Conservation (phyloP, 2,329 filamentous ascomycete genomes). For the Trichoderma hamatum region DNA sequence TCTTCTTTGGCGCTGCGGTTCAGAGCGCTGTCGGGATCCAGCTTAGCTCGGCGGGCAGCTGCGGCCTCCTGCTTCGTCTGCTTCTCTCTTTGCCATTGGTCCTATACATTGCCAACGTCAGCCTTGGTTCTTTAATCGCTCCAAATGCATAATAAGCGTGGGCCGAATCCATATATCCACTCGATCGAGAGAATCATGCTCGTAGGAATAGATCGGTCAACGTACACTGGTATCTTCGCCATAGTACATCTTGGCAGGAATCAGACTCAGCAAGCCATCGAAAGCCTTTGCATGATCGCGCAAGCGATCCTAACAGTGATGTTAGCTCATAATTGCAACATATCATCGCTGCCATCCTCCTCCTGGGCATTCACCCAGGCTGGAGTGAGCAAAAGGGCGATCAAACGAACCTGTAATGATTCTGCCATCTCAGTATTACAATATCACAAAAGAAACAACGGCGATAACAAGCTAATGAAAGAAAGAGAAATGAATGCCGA, state of each 20-base stretch:
- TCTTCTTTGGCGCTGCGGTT: constrained; percentile 88
- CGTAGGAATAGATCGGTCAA: constrained; percentile 35
- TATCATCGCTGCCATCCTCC: neutral
- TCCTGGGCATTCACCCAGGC: neutral
- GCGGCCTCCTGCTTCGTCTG: constrained; percentile 88
- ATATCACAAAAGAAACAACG: neutral
- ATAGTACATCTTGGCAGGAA: constrained; percentile 89
- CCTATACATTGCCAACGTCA: constrained; percentile 51
- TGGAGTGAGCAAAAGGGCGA: constrained; percentile 37
- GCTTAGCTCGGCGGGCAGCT: constrained; percentile 81
- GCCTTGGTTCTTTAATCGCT: neutral
- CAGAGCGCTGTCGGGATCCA: constrained; percentile 81
- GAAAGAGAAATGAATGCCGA: neutral
- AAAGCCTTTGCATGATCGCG: constrained; percentile 72
- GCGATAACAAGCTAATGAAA: neutral
- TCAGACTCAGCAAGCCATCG: constrained; percentile 82
- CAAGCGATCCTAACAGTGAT: constrained; percentile 53
- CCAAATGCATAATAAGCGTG: neutral
- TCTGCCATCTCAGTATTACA: constrained; percentile 44
- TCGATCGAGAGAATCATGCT: neutral
- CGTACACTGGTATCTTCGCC: constrained; percentile 81
- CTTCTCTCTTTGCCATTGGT: constrained; percentile 93
- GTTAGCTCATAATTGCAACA: constrained; percentile 26
- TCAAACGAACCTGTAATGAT: constrained; percentile 51
- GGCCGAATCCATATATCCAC: neutral